A percentile compares a stretch with the other conserved stretches of the same genome.
Conservation (phyloP, 2,329 filamentous ascomycete genomes). For the Exophiala sp. region DNA sequence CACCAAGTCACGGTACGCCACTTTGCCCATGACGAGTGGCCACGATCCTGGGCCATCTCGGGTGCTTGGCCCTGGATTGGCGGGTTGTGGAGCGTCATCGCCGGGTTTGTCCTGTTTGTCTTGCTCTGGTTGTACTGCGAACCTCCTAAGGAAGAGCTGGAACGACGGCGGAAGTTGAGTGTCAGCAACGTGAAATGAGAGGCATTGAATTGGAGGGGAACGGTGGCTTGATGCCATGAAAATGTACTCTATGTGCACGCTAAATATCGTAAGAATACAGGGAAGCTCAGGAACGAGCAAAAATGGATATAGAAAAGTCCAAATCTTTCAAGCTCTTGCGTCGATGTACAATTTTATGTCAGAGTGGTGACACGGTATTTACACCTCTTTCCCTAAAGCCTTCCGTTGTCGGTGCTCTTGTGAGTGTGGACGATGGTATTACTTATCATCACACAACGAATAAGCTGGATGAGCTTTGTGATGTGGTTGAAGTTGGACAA, state of each 20-base stretch:
- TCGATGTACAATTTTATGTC: background rate
- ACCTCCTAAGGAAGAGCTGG: constrained; percentile 39
- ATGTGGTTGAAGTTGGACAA: no score
- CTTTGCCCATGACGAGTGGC: constrained; percentile 96
- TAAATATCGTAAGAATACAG: no score
- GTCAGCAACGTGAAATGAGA: constrained; percentile 13
- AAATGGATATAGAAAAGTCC: background rate
- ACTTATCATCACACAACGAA: no score
- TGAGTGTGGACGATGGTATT: background rate
- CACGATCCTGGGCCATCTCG: constrained; percentile 81
- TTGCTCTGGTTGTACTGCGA: constrained; percentile 81
- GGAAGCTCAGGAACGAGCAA: background rate
- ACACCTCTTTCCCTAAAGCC: background rate
- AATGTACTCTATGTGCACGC: constrained; percentile 2
- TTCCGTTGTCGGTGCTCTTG: background rate
- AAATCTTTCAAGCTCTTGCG: background rate
- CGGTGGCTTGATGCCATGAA: background rate
- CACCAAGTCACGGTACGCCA: constrained; percentile 90
- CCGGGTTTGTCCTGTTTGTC: constrained; percentile 81
- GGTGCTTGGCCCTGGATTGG: constrained; percentile 94
- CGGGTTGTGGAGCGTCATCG: constrained; percentile 78
- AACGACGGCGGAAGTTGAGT: constrained; percentile 20
- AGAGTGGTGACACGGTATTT: constrained; percentile 3
- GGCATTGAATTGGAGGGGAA: background rate
- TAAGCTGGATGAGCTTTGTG: no score